These are phyloP conservation scores for Geotrichum macrosporum DNA, from an alignment of 1,139 yeast genomes.

Conservation along the genomic window DNA sequence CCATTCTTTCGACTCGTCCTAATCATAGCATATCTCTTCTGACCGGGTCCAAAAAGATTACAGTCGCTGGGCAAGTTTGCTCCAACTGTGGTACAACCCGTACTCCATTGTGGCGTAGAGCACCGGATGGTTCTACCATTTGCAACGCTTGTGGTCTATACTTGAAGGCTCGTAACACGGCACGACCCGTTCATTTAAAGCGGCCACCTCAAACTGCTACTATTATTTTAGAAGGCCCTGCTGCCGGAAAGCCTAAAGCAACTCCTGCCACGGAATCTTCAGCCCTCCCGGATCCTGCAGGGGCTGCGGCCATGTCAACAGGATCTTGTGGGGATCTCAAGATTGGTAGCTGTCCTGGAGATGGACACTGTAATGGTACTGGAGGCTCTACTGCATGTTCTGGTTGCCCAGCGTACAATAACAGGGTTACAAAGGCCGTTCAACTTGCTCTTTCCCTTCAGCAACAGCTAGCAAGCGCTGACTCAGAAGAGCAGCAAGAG, in stretches of 20 bases:
- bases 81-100: conserved; percentile 65
- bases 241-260: neutral
- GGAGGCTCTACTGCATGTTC: conserved; percentile 78
- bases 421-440: conserved; percentile 46
- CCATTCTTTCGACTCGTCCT: conserved; percentile 13
- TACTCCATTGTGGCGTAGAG: conserved; percentile 67
- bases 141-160: conserved; percentile 69
- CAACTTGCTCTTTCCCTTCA: conserved; percentile 20
- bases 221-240: conserved; percentile 14
- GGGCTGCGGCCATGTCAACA: neutral
- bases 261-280: neutral
- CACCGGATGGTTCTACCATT: conserved; percentile 60
- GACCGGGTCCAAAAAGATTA: neutral
- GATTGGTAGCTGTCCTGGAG: conserved; percentile 71
- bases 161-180: conserved; percentile 41
- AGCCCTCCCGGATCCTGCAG: neutral
- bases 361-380: conserved; percentile 81
- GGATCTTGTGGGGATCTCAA: neutral
- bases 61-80: conserved; percentile 45
- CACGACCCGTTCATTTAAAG: conserved; percentile 57
- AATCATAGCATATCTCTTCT: conserved; percentile 12
- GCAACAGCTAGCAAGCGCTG: conserved; percentile 3
- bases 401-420: conserved; percentile 80
- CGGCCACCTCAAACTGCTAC: conserved; percentile 47
- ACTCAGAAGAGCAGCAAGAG: neutral